phyloP scores from a whole-genome alignment of 2,329 filamentous ascomycete genomes.

The Trichoderma sp. region DNA sequence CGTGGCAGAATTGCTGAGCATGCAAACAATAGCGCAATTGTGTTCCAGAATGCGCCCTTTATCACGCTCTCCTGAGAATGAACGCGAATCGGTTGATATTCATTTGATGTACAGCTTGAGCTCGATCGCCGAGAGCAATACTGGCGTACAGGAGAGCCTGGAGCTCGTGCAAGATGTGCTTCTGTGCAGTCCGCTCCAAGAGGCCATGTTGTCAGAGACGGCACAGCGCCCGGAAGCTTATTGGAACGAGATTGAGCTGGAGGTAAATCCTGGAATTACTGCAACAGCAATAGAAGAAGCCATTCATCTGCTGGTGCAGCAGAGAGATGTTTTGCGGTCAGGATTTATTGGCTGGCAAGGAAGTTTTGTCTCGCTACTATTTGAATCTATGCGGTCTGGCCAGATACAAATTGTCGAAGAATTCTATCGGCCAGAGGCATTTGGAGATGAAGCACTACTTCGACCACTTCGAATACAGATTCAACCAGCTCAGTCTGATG shows the following conservation, averaged over 20 bases:
- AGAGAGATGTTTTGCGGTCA: conserved; percentile 70
- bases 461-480: conserved; percentile 66
- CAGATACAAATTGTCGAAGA: conserved; percentile 47
- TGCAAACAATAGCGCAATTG: conserved; percentile 46
- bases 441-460: conserved; percentile 46
- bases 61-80: neutral
- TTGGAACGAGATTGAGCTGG: conserved; percentile 74
- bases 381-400: conserved; percentile 50
- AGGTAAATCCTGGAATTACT: conserved; percentile 46
- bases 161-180: conserved; percentile 46
- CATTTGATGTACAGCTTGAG: conserved; percentile 29
- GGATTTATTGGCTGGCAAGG: conserved; percentile 64
- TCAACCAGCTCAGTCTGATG: conserved; percentile 24
- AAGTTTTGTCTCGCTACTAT: conserved; percentile 54
- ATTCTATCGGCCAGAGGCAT: conserved; percentile 42
- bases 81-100: conserved; percentile 8
- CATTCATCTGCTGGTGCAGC: conserved; percentile 50
- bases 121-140: conserved; percentile 28
- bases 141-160: conserved; percentile 27
- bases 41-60: conserved; percentile 24
- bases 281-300: conserved; percentile 48
- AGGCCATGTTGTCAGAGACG: conserved; percentile 80
- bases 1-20: conserved; percentile 63
- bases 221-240: conserved; percentile 61
- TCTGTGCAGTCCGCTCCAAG: conserved; percentile 72